Conservation (phyloP, 306 rosid species). For the Rosa chinensis region DNA sequence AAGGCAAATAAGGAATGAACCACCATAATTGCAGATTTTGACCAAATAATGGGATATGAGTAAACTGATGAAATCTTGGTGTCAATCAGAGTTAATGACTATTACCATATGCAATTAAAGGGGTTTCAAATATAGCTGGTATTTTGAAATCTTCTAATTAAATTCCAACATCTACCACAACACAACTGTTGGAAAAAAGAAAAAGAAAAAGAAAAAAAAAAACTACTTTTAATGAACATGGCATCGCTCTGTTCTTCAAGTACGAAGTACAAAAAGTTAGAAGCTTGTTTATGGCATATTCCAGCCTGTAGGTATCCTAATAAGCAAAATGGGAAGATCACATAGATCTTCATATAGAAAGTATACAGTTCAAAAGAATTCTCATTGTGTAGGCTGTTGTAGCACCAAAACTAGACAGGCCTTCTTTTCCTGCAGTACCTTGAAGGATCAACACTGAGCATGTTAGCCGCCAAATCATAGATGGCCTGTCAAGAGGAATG, state of each 20-base stretch:
- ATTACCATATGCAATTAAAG: no score
- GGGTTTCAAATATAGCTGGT: no score
- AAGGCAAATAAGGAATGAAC: no score
- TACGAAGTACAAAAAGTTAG: not conserved
- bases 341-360: slow-evolving; percentile 7
- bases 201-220: no score
- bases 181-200: slow-evolving; percentile 57
- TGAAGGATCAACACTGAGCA: slow-evolving; percentile 82
- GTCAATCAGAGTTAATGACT: no score
- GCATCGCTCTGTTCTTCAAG: not conserved
- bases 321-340: not conserved
- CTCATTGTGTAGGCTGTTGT: not conserved
- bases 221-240: not conserved
- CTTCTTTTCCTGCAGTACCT: slow-evolving; percentile 49
- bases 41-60: no score
- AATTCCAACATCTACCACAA: no score
- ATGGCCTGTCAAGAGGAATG: slow-evolving; percentile 73
- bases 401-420: slow-evolving; percentile 19
- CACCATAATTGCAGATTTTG: no score
- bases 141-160: no score
- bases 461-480: slow-evolving; percentile 76
- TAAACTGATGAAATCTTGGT: no score
- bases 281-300: not conserved
- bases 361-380: not conserved
- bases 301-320: not conserved